These are phyloP conservation scores for Mesostigma viride DNA, from an alignment of 139 green algal genomes.

Conservation along the genomic window DNA sequence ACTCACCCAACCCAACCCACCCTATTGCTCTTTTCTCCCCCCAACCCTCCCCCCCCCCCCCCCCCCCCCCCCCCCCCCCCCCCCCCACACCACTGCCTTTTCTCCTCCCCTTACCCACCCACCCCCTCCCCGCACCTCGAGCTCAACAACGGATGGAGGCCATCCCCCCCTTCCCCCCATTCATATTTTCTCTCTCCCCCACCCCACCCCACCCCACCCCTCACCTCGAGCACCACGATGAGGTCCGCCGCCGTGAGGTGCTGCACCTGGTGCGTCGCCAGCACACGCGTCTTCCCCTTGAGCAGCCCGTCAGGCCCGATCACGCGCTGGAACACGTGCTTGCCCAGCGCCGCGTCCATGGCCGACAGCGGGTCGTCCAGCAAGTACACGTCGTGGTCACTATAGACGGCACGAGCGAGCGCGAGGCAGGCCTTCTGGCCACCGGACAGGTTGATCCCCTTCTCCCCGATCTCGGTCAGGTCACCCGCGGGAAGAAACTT, in stretches of 20 bases:
- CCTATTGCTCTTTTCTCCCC: too few relatives aligned
- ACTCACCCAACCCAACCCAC: too few relatives aligned
- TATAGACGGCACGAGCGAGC: constrained; percentile 47
- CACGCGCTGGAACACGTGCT: constrained; percentile 25
- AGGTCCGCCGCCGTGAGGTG: constrained; percentile 70
- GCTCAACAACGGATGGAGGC: too few relatives aligned
- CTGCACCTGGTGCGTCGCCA: constrained; percentile 77
- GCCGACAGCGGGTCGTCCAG: constrained; percentile 77
- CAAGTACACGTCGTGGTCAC: constrained; percentile 43
- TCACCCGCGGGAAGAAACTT: background rate
- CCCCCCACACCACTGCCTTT: too few relatives aligned
- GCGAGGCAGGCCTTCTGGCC: constrained; percentile 65
- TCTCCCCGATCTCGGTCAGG: background rate
- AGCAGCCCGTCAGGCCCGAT: constrained; percentile 49
- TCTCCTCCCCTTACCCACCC: too few relatives aligned
- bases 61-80: too few relatives aligned
- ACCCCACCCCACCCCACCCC: too few relatives aligned
- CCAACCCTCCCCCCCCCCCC: too few relatives aligned
- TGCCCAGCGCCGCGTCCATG: constrained; percentile 56
- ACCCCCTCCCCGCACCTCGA: too few relatives aligned
- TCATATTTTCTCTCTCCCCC: too few relatives aligned
- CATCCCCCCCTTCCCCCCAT: too few relatives aligned
- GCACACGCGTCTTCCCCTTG: constrained; percentile 47
- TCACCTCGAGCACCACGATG: constrained; percentile 72
- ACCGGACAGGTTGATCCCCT: background rate